Base-by-base conservation (phyloP, 1,139 yeast genomes). In the Scheffersomyces stambukii region DNA sequence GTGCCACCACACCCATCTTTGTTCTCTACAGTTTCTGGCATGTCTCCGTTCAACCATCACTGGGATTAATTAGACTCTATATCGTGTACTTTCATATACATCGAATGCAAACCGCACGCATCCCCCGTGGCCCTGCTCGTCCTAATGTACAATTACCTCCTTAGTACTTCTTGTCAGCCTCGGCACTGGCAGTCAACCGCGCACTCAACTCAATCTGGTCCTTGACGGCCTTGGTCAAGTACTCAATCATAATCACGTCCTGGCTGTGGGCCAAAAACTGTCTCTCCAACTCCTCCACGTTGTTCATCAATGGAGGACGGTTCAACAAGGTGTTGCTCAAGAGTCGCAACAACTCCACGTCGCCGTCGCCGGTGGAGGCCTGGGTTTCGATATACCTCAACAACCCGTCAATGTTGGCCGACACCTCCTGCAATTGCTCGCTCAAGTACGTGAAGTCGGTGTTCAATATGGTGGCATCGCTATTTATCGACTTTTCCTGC, bases 191-290 rank as follows among this genome's bases (percentile, higher is more conserved):
- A 30, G 91, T 79, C 50, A 84, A 71, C 54, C 83, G 77, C 26
- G 88, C 80, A 50, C 88, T 77, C 49, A 82, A 69, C 51, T 82
- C 91, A 42, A 84, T 72, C 61, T 86, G 96, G 41, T 88, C 84
- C 63, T 82, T 83, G 46, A 86, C 80, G 30, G 93, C 85, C 49
- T 81, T 79, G 36, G 95, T 82, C 60, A 86, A 70, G 53, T 80
- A 83, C 50, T 84, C 93, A 42, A 86, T 75, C 80, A 85, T 78
- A 40, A 83, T 71, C 24, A 86, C 80, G 50, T 86, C 95, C 57
- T 84, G 89, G 52, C 81, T 68, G 55, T 84, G 89, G 32, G 76
- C 71, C 48, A 75, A 76, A 69, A 85, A 79, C 41, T 78, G 70
- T 42, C 65, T 62, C 48, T 74, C 77, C 44, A 83, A 69, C 27